Conservation (phyloP, 306 rosid genomes). For the Pyrus bretschneideri region DNA sequence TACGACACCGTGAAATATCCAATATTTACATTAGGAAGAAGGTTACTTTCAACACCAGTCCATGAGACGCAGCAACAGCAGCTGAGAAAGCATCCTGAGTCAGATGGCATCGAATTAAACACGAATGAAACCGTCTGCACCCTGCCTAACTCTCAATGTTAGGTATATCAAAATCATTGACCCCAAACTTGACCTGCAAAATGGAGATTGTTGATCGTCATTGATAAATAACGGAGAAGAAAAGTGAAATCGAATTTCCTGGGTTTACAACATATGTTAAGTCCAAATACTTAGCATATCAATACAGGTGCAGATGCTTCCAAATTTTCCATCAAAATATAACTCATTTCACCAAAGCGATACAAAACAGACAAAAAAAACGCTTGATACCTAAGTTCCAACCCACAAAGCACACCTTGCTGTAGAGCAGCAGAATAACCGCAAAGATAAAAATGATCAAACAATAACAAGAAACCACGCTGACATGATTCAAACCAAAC, state of each 20-base stretch:
- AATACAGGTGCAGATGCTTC: background rate
- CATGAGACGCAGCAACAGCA: background rate
- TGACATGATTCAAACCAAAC: background rate
- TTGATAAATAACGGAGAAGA: background rate
- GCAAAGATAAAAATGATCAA: background rate
- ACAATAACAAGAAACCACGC: background rate
- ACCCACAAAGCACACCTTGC: background rate
- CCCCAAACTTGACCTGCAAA: constrained; percentile 84
- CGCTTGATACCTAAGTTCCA: background rate
- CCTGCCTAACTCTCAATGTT: constrained; percentile 68
- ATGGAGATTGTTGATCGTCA: constrained; percentile 5
- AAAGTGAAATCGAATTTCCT: background rate
- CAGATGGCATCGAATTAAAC: constrained; percentile 11
- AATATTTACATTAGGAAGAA: constrained; percentile 9
- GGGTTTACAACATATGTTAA: background rate
- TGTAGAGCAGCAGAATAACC: background rate
- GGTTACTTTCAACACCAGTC: background rate
- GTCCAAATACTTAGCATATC: background rate
- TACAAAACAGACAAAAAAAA: background rate
- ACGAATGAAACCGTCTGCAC: constrained; percentile 44
- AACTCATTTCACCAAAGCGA: background rate
- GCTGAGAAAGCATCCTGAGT: background rate
- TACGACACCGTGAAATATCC: background rate
- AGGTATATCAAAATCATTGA: constrained; percentile 79
- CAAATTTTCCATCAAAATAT: too few relatives aligned